These are phyloP conservation scores for Candida dendrica DNA, from an alignment of 805 yeast species.

Conservation along the genomic window DNA sequence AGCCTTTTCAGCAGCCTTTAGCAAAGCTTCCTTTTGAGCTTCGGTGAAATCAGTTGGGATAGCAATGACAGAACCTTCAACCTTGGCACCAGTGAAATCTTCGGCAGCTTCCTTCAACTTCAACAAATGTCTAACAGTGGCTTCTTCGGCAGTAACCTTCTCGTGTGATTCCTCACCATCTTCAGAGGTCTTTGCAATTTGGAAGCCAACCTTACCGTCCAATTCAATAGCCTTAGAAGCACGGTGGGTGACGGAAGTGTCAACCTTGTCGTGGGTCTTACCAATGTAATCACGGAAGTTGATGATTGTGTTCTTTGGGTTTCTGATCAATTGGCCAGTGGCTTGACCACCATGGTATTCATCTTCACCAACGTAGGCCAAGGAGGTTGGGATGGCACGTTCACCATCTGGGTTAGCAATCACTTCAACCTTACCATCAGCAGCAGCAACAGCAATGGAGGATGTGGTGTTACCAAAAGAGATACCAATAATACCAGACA, in stretches of 20 bases:
- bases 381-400: conserved; percentile 88
- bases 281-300: conserved; percentile 94
- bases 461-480: conserved; percentile 95
- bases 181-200: conserved; percentile 29
- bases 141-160: conserved; percentile 65
- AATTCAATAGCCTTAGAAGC: conserved; percentile 64
- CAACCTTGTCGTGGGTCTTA: conserved; percentile 59
- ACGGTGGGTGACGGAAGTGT: conserved; percentile 51
- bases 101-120: conserved; percentile 84
- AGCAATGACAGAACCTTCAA: conserved; percentile 80
- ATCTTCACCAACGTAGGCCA: conserved; percentile 88
- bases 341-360: conserved; percentile 99
- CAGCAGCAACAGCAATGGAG: conserved; percentile 79
- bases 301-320: conserved; percentile 76
- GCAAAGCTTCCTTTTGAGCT: conserved; percentile 60
- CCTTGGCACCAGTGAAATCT: conserved; percentile 77
- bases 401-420: conserved; percentile 99
- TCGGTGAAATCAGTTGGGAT: conserved; percentile 85
- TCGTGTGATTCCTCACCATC: conserved; percentile 41
- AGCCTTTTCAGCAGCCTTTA: conserved; percentile 56
- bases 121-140: conserved; percentile 73
- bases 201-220: conserved; percentile 65
- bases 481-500: conserved; percentile 75
- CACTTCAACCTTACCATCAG: conserved; percentile 90
- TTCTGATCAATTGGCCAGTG: conserved; percentile 83